phyloP scores from a whole-genome alignment of 352 stramenopile species.

The Phytophthora pini region DNA sequence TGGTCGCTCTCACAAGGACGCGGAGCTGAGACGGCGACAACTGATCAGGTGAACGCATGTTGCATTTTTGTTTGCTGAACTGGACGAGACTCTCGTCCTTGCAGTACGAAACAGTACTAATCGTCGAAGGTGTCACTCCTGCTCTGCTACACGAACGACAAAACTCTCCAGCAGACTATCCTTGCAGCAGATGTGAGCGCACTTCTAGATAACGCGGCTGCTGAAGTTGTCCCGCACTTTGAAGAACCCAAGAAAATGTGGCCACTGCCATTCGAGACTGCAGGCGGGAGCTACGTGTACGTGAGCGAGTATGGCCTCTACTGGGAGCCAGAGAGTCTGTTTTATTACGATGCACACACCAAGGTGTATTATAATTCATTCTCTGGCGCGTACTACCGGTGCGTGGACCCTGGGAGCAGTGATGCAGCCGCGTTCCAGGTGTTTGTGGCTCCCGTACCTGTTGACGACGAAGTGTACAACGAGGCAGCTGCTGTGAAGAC shows the following conservation, averaged over 20 bases:
- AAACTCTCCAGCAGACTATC: constrained; percentile 31
- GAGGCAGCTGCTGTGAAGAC: constrained; percentile 18
- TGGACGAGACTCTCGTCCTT: constrained; percentile 21
- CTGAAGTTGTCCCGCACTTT: constrained; percentile 57
- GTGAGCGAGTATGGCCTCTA: constrained; percentile 73
- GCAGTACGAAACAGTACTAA: constrained; percentile 38
- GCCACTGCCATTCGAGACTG: constrained; percentile 80
- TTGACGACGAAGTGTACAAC: constrained; percentile 50
- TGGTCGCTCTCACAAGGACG: constrained; percentile 75
- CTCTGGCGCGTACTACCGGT: constrained; percentile 70
- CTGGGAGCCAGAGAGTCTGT: constrained; percentile 85
- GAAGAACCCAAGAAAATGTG: constrained; percentile 82
- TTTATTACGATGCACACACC: constrained; percentile 80
- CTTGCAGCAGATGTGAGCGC: constrained; percentile 65
- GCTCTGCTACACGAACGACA: constrained; percentile 25
- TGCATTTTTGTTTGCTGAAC: constrained; percentile 44
- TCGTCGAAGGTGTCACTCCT: constrained; percentile 35
- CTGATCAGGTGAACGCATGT: constrained; percentile 53
- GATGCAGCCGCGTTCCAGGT: constrained; percentile 46
- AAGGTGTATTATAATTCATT: constrained; percentile 84
- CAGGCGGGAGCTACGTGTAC: constrained; percentile 79
- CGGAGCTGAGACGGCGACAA: constrained; percentile 36
- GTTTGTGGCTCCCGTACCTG: constrained; percentile 56
- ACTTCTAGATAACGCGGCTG: constrained; percentile 64
- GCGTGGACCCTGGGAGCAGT: constrained; percentile 29